Conservation (phyloP, 352 stramenopile species). For the Phytophthora hibernalis region DNA sequence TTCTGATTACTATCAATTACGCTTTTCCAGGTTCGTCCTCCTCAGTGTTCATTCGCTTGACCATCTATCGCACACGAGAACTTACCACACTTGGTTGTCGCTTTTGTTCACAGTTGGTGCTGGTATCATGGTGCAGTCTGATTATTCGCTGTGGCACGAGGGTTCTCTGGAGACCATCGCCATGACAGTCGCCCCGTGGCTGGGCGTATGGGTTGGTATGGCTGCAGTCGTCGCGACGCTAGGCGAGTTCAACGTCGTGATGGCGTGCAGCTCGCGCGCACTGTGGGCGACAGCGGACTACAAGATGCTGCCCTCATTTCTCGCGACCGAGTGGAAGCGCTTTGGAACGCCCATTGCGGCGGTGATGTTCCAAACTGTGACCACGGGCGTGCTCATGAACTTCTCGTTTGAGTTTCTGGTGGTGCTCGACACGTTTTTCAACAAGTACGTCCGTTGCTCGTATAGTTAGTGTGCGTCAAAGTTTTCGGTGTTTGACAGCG, state of each 20-base stretch:
- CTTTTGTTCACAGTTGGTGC: conserved; percentile 52
- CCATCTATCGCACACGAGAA: neutral
- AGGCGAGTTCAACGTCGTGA: conserved; percentile 89
- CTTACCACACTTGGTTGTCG: neutral
- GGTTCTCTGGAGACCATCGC: conserved; percentile 80
- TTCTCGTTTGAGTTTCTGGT: conserved; percentile 88
- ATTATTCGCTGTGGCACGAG: conserved; percentile 77
- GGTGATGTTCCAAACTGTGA: conserved; percentile 78
- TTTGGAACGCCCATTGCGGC: conserved; percentile 84
- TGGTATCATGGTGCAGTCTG: conserved; percentile 79
- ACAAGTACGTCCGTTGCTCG: conserved; percentile 68
- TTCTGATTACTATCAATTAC: conserved; percentile 88
- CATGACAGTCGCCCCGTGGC: conserved; percentile 73
- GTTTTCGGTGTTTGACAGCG: neutral
- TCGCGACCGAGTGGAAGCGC: conserved; percentile 72
- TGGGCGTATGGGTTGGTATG: conserved; percentile 84
- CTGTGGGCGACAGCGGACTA: conserved; percentile 86
- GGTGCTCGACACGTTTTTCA: conserved; percentile 88
- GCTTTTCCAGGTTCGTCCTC: conserved; percentile 63
- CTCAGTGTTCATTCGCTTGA: neutral
- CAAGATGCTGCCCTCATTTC: conserved; percentile 79
- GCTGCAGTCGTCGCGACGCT: conserved; percentile 81
- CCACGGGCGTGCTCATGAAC: conserved; percentile 83
- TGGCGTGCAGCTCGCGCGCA: conserved; percentile 83
- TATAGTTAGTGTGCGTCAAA: neutral